Evolutionary conservation across 495 filamentous ascomycete species (phyloP).

Genomic region (Penicillium cosmopolitanum): DNA sequence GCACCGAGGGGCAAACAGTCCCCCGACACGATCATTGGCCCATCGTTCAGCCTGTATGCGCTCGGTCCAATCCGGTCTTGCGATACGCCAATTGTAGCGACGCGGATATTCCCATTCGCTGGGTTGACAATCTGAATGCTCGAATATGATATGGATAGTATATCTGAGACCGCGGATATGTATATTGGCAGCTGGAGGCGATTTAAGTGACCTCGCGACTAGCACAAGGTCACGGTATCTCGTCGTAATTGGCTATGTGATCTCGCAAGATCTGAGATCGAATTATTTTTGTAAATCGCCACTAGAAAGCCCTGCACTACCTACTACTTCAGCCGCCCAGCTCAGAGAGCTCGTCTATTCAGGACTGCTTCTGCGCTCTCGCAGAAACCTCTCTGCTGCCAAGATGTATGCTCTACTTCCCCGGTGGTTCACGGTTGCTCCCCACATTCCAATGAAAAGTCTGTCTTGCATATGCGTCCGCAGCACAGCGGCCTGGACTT

Average conservation of each 20-base stretch:
- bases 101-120: constrained; percentile 5
- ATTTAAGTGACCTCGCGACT: too few relatives aligned
- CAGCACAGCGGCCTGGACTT: constrained; percentile 14
- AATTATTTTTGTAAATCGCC: too few relatives aligned
- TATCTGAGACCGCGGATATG: too few relatives aligned
- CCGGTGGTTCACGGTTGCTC: constrained; percentile 3
- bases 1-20: constrained; percentile 9
- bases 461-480: constrained; percentile 32
- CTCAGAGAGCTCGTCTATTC: not conserved
- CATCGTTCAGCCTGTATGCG: not conserved
- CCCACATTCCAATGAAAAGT: constrained; percentile 37
- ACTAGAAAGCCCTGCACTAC: too few relatives aligned
- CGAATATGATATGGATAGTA: not conserved
- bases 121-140: not conserved
- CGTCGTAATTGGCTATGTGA: too few relatives aligned
- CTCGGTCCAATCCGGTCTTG: constrained; percentile 18
- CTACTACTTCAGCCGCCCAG: too few relatives aligned
- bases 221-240: too few relatives aligned
- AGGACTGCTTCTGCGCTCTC: not conserved
- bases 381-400: not conserved
- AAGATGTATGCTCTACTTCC: not conserved
- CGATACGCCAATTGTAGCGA: not conserved
- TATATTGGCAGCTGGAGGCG: too few relatives aligned
- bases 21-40: constrained; percentile 12
- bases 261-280: too few relatives aligned